Conservation (phyloP, 2,329 filamentous ascomycete species). For the Colletotrichum sp. region DNA sequence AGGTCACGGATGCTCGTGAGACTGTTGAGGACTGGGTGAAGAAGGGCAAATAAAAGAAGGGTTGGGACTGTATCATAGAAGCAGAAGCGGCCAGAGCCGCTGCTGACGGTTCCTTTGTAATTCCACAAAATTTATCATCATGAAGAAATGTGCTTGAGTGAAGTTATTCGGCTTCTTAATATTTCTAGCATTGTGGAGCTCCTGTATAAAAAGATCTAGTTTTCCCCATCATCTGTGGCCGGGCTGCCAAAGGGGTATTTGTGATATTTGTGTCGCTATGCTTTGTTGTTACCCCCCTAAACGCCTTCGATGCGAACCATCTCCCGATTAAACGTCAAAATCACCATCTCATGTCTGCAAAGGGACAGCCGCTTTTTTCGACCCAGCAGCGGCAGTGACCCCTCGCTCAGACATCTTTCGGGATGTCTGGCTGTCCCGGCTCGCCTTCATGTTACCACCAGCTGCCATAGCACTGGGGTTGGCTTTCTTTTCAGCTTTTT, state of each 20-base stretch:
- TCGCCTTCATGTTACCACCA: slow-evolving; percentile 48
- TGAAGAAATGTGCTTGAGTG: background rate
- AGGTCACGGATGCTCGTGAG: slow-evolving; percentile 77
- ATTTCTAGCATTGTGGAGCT: background rate
- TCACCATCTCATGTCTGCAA: slow-evolving; percentile 1
- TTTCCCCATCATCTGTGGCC: background rate
- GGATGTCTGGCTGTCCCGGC: background rate
- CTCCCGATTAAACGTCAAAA: background rate
- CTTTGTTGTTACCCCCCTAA: background rate
- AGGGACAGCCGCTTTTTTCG: slow-evolving; percentile 28
- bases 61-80: slow-evolving; percentile 22
- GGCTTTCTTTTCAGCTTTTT: slow-evolving; percentile 35
- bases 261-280: slow-evolving; percentile 7
- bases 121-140: slow-evolving; percentile 6
- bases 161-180: background rate
- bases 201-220: background rate
- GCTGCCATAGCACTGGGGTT: slow-evolving; percentile 52
- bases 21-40: slow-evolving; percentile 87
- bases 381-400: slow-evolving; percentile 1
- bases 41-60: slow-evolving; percentile 74
- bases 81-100: slow-evolving; percentile 20
- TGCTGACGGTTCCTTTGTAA: slow-evolving; percentile 22
- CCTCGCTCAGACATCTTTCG: slow-evolving; percentile 38
- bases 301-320: slow-evolving; percentile 17
- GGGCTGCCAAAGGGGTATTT: background rate